A percentile compares a stretch with the other conserved stretches of the same genome.
phyloP scores from a whole-genome alignment of 306 rosid species.

The Adenanthera pavonina region DNA sequence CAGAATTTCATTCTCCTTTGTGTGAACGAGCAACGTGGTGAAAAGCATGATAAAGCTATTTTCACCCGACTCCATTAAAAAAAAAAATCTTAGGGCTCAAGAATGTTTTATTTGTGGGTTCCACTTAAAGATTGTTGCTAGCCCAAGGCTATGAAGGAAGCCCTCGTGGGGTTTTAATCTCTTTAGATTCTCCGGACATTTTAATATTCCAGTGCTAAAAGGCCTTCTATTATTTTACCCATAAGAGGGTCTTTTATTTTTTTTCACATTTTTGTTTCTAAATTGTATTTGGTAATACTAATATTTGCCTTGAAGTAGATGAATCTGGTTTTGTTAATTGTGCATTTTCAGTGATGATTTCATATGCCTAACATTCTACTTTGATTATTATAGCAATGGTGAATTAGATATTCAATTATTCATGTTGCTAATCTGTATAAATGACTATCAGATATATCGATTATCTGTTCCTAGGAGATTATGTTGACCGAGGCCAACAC shows the following conservation, averaged over 20 bases:
- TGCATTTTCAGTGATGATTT: slow-evolving; percentile 18
- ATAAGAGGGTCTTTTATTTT: background rate
- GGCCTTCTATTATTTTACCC: background rate
- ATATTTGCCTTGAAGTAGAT: background rate
- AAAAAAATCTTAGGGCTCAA: background rate
- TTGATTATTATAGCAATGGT: background rate
- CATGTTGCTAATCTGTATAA: slow-evolving; percentile 48
- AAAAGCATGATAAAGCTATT: background rate
- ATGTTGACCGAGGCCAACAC: slow-evolving; percentile 98
- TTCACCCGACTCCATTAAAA: background rate
- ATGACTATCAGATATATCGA: slow-evolving; percentile 88
- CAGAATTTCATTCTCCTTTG: background rate
- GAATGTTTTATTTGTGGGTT: background rate
- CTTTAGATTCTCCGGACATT: background rate
- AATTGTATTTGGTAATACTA: background rate
- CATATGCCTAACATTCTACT: slow-evolving; percentile 13
- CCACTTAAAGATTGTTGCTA: background rate
- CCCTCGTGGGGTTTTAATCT: background rate
- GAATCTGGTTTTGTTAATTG: background rate
- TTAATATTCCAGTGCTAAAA: background rate
- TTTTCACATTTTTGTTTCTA: background rate
- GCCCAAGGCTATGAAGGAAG: background rate
- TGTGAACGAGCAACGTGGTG: background rate
- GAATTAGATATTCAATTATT: slow-evolving; percentile 23
- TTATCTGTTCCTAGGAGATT: slow-evolving; percentile 98